Percentiles rank a stretch among this genome's conserved stretches.
Evolutionary conservation across 257 asterid genomes (phyloP).

Genomic region (Petunia secreta): DNA sequence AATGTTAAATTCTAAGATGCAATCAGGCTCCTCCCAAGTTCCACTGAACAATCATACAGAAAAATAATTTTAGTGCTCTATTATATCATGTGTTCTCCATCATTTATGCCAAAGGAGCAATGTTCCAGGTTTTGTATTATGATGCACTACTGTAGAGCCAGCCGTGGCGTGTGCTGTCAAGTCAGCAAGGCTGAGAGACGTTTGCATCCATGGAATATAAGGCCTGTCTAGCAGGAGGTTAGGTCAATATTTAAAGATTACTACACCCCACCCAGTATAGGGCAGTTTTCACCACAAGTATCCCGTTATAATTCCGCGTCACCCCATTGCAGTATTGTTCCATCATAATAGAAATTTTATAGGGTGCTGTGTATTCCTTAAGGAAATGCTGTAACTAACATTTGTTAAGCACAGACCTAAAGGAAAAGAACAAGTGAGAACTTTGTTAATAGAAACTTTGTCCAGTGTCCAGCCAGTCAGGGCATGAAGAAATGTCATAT

Average conservation of each 20-base stretch:
- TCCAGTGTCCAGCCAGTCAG: background rate
- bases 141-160: background rate
- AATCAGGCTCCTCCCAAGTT: background rate
- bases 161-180: background rate
- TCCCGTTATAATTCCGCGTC: background rate
- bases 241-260: background rate
- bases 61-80: background rate
- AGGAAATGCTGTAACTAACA: background rate
- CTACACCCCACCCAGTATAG: background rate
- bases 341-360: background rate
- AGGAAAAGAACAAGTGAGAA: background rate
- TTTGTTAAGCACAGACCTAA: background rate
- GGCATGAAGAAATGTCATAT: background rate
- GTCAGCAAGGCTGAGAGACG: background rate
- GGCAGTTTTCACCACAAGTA: conserved; percentile 1
- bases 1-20: conserved; percentile 1
- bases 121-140: too few species aligned
- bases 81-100: conserved; percentile 7
- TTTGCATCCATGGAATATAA: conserved; percentile 1
- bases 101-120: background rate
- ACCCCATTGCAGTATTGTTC: background rate
- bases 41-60: background rate
- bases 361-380: background rate
- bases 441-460: background rate
- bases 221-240: background rate